Conservation (phyloP, 1,139 yeast genomes). For the Kodamaea derodonti region DNA sequence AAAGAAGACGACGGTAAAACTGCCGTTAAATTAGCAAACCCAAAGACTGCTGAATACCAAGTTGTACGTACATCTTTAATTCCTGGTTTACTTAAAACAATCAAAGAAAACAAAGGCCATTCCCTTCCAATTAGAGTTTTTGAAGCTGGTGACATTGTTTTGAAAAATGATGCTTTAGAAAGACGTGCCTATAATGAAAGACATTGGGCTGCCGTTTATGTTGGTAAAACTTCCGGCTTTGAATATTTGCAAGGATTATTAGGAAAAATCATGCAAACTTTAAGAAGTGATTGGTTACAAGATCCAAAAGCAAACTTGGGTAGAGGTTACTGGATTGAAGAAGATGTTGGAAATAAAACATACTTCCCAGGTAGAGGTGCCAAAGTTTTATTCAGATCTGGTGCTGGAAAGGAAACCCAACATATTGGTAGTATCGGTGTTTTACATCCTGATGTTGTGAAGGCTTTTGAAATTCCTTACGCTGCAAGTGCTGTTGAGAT, state of each 20-base stretch:
- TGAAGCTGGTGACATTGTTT: constrained; percentile 92
- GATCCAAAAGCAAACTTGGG: constrained; percentile 45
- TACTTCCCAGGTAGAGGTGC: constrained; percentile 99
- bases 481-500: constrained; percentile 91
- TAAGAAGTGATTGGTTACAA: constrained; percentile 82
- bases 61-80: constrained; percentile 93
- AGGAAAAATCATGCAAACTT: constrained; percentile 94
- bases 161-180: constrained; percentile 75
- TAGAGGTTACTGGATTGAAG: constrained; percentile 86
- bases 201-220: constrained; percentile 90
- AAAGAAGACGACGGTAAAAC: constrained; percentile 65
- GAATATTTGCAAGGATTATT: constrained; percentile 92
- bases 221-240: constrained; percentile 93
- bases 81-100: constrained; percentile 93
- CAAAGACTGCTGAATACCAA: constrained; percentile 94
- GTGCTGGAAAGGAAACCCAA: constrained; percentile 51
- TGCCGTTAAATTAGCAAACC: constrained; percentile 91
- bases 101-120: constrained; percentile 94
- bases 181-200: constrained; percentile 91
- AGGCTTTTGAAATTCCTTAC: constrained; percentile 83
- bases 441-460: constrained; percentile 91
- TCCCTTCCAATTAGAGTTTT: constrained; percentile 91
- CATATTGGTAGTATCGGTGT: constrained; percentile 88
- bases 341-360: constrained; percentile 62
- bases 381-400: constrained; percentile 66